Evolutionary conservation across 768 basidiomycete species (phyloP), one percentile per base, ranked within the genome.

Genomic region (Lyophyllum semitale): DNA sequence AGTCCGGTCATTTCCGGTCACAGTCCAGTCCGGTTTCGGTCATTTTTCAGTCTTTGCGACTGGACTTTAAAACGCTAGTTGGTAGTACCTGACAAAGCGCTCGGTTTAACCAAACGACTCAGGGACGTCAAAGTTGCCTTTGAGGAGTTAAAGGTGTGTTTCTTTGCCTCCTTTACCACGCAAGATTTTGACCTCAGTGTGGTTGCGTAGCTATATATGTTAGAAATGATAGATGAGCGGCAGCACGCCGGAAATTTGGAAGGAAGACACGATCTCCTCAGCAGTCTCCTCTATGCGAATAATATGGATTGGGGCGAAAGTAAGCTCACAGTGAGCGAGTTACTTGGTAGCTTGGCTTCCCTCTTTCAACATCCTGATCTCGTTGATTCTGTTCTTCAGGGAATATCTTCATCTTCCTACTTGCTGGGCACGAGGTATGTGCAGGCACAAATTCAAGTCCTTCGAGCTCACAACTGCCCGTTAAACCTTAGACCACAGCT

Each of bases 371-470:
- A n/a, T n/a, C n/a, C n/a, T n/a, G n/a, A n/a, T n/a, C n/a, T n/a
- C n/a, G n/a, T n/a, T n/a, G 27, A 27, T 27, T 40, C 13, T 5
- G 32, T 33, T 25, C 8, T 32, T 44, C 42, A 73, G 77, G 74
- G n/a, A 80, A 80, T 62, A 72, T 78, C n/a, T 80, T 75, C 50
- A 74, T 79, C 18, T 80, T 78, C 55, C 61, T 86, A n/a, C 63
- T 88, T 22, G 86, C 85, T 23, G 84, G 85, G 7, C 82, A 85
- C 53, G 84, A 84, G 71, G 82, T 82, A 53, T 15, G 62, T 55
- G n/a, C n/a, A n/a, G n/a, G n/a, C 8, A n/a, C n/a, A 20, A 8
- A 3, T 41, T 12, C 26, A 18, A 41, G 23, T 48, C 6, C 26
- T 25, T 37, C 4, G 33, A 13, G 20, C n/a, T 47, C 17, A 27